Conservation (phyloP, 179 eudicot genomes). For the Camellia oleifera region DNA sequence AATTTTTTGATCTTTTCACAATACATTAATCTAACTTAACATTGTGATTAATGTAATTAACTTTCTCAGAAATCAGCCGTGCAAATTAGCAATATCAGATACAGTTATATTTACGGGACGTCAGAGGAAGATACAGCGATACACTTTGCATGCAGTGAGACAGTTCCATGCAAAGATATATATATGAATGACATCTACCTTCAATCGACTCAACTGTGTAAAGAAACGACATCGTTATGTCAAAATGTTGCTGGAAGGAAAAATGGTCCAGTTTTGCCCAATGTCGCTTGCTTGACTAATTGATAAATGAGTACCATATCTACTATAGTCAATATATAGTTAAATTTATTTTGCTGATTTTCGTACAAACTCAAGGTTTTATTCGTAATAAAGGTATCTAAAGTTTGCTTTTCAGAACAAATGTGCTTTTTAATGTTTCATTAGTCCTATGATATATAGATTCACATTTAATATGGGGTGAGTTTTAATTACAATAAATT, state of each 20-base stretch:
- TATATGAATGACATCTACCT: constrained; percentile 18
- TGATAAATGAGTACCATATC: neutral
- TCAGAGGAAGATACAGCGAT: constrained; percentile 22
- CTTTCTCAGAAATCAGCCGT: constrained; percentile 23
- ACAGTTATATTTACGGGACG: constrained; percentile 24
- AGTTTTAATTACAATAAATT: no score
- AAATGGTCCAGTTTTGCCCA: neutral
- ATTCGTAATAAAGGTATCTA: no score
- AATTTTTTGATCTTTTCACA: neutral
- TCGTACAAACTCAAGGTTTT: no score
- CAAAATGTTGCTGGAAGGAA: constrained; percentile 4
- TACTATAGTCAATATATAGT: neutral
- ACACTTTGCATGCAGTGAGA: constrained; percentile 25
- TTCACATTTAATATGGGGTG: no score
- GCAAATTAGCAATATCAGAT: constrained; percentile 25
- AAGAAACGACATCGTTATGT: neutral
- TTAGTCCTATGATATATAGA: no score
- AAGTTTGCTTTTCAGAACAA: no score
- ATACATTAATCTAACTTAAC: neutral
- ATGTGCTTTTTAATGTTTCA: no score
- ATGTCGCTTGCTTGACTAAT: constrained; percentile 15
- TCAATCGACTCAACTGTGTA: neutral
- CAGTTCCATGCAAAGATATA: constrained; percentile 24
- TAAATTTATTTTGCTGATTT: no score
- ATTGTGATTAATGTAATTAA: neutral